Evolutionary conservation across 2,329 filamentous ascomycete genomes (phyloP), one percentile per base, ranked within the genome.

Genomic region (Fusarium globosum): DNA sequence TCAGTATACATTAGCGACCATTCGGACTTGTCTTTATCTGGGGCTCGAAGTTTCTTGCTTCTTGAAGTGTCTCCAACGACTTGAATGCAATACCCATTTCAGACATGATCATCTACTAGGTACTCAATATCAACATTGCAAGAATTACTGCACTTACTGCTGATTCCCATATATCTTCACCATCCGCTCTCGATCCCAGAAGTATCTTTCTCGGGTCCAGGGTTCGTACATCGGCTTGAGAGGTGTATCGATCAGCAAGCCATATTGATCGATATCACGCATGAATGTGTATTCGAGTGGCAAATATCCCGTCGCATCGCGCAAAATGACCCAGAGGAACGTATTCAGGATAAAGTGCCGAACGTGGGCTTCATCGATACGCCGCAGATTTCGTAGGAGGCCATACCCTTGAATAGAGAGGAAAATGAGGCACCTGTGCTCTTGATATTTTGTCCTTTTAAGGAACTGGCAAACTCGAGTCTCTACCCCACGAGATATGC

Each of bases 251-350:
- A 4, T 53, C 35, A 53, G 4, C 33, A 38, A 53, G 13, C 13
- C 49, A 9, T 28, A 12, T 28, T 28, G 18, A 5, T 28, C 20
- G 23, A 21, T 21, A 5, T 38, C 10, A 5, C 13, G 3, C n/a
- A 28, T 7, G 7, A 36, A 21, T 13, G 18, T 3, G 33, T 38
- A 0, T 16, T 28, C 5, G 0, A n/a, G 14, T 13, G 51, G 16
- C 14, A 53, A 12, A 39, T 13, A 28, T 1, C 51, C 20, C 10
- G 10, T 39, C 14, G 23, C 23, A 53, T 39, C 35, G 14, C 35
- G 51, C 4, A 39, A 16, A 28, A 28, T 1, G 23, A 28, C 23
- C 35, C 51, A 53, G n/a, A 53, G 14, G 18, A 53, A 38, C 23
- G 35, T 38, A 21, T 3, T 38, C 2, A 38, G 14, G 23, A 38